phyloP scores from a whole-genome alignment of 371 early-diverging fungal genomes.

The Parasitella parasitica region DNA sequence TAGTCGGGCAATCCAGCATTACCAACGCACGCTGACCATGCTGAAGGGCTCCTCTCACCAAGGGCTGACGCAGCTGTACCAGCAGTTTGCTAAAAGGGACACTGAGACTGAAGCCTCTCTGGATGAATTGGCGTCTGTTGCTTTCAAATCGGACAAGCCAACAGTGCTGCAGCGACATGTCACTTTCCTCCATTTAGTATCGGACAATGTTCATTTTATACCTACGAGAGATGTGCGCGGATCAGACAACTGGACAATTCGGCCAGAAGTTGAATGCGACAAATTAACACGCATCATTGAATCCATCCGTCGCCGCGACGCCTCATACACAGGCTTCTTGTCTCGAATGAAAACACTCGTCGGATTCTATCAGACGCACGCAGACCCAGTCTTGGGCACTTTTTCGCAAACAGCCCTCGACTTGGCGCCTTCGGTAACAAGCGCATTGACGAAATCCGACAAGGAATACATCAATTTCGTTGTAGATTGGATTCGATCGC shows the following conservation, averaged over 20 bases:
- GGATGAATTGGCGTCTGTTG: conserved; percentile 38
- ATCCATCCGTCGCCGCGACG: conserved; percentile 52
- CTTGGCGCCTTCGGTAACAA: background rate
- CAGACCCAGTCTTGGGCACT: conserved; percentile 30
- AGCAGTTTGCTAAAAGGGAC: conserved; percentile 23
- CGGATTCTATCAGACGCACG: conserved; percentile 37
- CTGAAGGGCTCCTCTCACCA: conserved; percentile 25
- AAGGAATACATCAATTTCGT: conserved; percentile 61
- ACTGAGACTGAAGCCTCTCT: conserved; percentile 23
- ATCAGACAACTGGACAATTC: conserved; percentile 55
- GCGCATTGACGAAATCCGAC: conserved; percentile 53
- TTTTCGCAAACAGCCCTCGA: conserved; percentile 16
- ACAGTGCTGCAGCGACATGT: conserved; percentile 49
- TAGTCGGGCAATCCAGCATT: conserved; percentile 25
- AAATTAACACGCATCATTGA: conserved; percentile 44
- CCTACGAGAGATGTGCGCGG: conserved; percentile 43
- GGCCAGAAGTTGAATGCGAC: conserved; percentile 45
- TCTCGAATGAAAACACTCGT: conserved; percentile 44
- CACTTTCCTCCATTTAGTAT: conserved; percentile 58
- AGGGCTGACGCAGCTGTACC: conserved; percentile 25
- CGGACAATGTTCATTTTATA: conserved; percentile 50
- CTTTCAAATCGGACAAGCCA: conserved; percentile 29
- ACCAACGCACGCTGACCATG: conserved; percentile 27
- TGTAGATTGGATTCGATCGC: conserved; percentile 52
- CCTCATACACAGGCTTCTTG: conserved; percentile 45